These are phyloP conservation scores for Microbotryum lychnidis-dioicae DNA, from an alignment of 1,284 basidiomycete genomes.

Conservation along the genomic window DNA sequence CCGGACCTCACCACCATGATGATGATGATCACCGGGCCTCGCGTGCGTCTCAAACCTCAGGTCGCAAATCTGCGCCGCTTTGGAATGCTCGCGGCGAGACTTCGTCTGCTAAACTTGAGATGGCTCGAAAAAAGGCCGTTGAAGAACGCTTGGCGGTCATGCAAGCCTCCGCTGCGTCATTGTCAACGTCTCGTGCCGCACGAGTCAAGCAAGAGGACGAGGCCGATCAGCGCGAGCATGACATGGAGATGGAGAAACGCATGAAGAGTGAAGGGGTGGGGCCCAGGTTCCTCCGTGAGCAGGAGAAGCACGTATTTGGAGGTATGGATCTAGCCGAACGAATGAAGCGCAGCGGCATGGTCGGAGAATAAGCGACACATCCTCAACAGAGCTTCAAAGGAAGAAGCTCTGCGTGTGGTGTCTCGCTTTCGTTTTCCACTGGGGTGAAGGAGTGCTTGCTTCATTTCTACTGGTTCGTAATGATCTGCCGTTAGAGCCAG, in stretches of 20 bases:
- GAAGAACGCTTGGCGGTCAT: constrained; percentile 28
- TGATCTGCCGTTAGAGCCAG: too few species aligned
- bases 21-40: background rate
- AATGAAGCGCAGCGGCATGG: constrained; percentile 24
- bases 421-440: too few species aligned
- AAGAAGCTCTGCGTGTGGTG: too few species aligned
- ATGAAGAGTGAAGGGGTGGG: constrained; percentile 17
- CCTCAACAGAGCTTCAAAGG: too few species aligned
- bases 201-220: constrained; percentile 19
- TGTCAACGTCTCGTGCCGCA: constrained; percentile 9
- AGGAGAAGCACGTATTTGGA: constrained; percentile 26
- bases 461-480: too few species aligned
- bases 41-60: background rate
- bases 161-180: constrained; percentile 21
- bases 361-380: constrained; percentile 6
- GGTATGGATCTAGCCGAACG: constrained; percentile 25
- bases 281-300: constrained; percentile 23
- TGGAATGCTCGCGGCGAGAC: background rate
- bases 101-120: constrained; percentile 3
- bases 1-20: background rate
- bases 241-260: constrained; percentile 1
- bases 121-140: constrained; percentile 12
- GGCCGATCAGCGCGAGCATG: constrained; percentile 13
- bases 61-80: background rate
- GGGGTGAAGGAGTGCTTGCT: too few species aligned